Evolutionary conservation across 805 yeast genomes (phyloP).

Genomic region (Sugiyamaella boreocaroliniensis): DNA sequence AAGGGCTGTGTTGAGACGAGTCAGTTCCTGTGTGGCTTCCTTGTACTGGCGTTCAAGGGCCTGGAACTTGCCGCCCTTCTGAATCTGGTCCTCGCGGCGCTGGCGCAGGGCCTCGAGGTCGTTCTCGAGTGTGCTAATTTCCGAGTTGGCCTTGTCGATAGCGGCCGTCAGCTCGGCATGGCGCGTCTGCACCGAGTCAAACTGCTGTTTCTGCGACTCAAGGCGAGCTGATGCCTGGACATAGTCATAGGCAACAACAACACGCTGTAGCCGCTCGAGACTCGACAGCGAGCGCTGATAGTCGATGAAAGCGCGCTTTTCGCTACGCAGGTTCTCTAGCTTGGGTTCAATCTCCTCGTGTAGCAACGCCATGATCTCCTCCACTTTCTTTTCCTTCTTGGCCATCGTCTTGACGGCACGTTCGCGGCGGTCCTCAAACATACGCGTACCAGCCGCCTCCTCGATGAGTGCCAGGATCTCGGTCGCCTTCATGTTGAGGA

Average conservation of each 20-base stretch:
- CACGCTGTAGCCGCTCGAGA: slow-evolving; percentile 63
- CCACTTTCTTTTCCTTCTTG: slow-evolving; percentile 79
- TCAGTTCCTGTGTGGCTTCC: slow-evolving; percentile 51
- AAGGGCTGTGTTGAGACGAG: slow-evolving; percentile 59
- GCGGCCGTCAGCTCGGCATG: slow-evolving; percentile 39
- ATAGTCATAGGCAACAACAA: slow-evolving; percentile 75
- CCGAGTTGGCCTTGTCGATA: slow-evolving; percentile 44
- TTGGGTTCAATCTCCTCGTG: slow-evolving; percentile 91
- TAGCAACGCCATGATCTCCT: slow-evolving; percentile 65
- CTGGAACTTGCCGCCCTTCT: slow-evolving; percentile 54
- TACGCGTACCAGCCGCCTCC: slow-evolving; percentile 97
- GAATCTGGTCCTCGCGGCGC: slow-evolving; percentile 50
- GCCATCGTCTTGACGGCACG: slow-evolving; percentile 88
- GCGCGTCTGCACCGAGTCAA: slow-evolving; percentile 6
- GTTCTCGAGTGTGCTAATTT: slow-evolving; percentile 50
- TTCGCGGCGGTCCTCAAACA: slow-evolving; percentile 89
- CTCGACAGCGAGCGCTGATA: slow-evolving; percentile 80
- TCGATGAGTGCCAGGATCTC: slow-evolving; percentile 88
- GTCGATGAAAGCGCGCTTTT: slow-evolving; percentile 76
- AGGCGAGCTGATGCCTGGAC: slow-evolving; percentile 38
- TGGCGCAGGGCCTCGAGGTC: slow-evolving; percentile 51
- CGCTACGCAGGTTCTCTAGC: slow-evolving; percentile 68
- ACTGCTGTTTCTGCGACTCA: slow-evolving; percentile 34
- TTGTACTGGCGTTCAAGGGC: slow-evolving; percentile 54
- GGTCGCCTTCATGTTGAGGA: slow-evolving; percentile 88